These are phyloP conservation scores for Coemansia sp. DNA, from an alignment of 192 early-diverging fungal genomes.

Conservation along the genomic window DNA sequence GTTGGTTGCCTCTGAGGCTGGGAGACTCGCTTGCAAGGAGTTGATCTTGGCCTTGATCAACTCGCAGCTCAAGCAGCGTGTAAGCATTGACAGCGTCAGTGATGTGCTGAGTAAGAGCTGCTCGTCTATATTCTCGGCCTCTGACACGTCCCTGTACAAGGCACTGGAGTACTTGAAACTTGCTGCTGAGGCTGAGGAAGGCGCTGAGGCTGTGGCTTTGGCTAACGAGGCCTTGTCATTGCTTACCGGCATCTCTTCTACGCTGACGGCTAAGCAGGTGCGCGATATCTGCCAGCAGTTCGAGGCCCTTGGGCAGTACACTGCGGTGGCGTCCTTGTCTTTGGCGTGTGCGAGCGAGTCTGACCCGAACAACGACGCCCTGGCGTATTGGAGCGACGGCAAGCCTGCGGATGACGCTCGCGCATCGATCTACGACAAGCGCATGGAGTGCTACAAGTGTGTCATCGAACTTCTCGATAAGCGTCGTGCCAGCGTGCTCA, in stretches of 20 bases:
- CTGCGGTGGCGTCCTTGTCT: conserved; percentile 59
- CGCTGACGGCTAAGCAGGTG: conserved; percentile 52
- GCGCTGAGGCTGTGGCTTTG: conserved; percentile 43
- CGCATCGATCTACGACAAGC: conserved; percentile 41
- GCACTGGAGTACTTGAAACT: conserved; percentile 63
- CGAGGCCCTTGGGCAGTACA: conserved; percentile 49
- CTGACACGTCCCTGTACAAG: conserved; percentile 71
- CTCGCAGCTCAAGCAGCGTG: conserved; percentile 58
- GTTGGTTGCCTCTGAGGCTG: conserved; percentile 59
- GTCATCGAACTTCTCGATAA: conserved; percentile 46
- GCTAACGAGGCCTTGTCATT: conserved; percentile 57
- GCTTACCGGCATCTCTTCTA: conserved; percentile 53
- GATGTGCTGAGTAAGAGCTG: conserved; percentile 68
- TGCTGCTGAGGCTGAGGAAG: conserved; percentile 58
- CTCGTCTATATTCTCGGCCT: conserved; percentile 64
- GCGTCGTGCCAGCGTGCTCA: conserved; percentile 11
- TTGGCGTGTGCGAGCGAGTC: conserved; percentile 62
- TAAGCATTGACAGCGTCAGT: conserved; percentile 64
- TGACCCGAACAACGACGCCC: conserved; percentile 63
- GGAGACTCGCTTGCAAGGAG: conserved; percentile 62
- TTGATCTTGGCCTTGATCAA: conserved; percentile 72
- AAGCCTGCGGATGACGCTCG: conserved; percentile 59
- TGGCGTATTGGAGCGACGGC: conserved; percentile 62
- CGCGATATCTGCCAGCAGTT: conserved; percentile 59
- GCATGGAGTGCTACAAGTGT: conserved; percentile 52